These are phyloP conservation scores for Schrenkiella parvula DNA, from an alignment of 345 rosid genomes.

Conservation along the genomic window DNA sequence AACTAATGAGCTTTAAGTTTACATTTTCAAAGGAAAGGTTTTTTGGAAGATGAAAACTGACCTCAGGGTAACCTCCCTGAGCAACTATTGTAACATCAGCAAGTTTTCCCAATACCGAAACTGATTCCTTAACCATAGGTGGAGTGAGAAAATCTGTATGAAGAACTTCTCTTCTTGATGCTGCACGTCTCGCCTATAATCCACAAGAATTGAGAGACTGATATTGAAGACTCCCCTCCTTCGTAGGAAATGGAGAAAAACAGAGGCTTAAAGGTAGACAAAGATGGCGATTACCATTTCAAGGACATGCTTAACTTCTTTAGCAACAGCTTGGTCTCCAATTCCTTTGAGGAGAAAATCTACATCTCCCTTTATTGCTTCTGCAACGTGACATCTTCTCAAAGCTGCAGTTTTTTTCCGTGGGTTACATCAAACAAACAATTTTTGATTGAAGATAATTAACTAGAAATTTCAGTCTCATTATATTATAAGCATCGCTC, in stretches of 20 bases:
- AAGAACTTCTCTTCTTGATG: constrained; percentile 60
- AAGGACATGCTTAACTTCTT: constrained; percentile 74
- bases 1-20: constrained; percentile 5
- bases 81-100: constrained; percentile 62
- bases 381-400: constrained; percentile 50
- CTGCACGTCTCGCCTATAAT: constrained; percentile 64
- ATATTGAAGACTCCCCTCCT: neutral
- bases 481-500: neutral
- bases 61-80: constrained; percentile 96
- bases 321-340: constrained; percentile 48
- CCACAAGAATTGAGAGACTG: neutral
- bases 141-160: constrained; percentile 86
- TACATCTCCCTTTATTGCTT: constrained; percentile 61
- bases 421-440: neutral
- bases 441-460: neutral
- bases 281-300: constrained; percentile 47
- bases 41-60: constrained; percentile 6
- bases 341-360: constrained; percentile 57
- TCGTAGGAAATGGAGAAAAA: neutral
- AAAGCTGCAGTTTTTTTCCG: constrained; percentile 33
- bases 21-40: neutral
- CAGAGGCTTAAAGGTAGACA: neutral
- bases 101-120: constrained; percentile 54
- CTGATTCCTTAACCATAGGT: constrained; percentile 65
- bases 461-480: neutral